These are phyloP conservation scores for Epichloe coenophiala DNA, from an alignment of 2,329 filamentous ascomycete species.

Conservation along the genomic window DNA sequence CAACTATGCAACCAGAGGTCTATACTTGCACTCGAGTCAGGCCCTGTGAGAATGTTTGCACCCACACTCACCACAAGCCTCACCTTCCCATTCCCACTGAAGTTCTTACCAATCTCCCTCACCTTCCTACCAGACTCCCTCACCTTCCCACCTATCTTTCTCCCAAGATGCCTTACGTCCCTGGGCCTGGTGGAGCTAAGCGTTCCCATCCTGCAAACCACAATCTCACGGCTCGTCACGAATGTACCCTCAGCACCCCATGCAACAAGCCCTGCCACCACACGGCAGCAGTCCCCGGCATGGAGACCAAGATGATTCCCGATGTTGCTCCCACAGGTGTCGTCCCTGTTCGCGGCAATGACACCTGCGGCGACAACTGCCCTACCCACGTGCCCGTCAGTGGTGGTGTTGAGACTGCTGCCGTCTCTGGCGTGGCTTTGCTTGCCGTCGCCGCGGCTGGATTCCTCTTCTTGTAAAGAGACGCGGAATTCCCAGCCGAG, in stretches of 20 bases:
- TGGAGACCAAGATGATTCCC: not conserved
- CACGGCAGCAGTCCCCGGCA: not conserved
- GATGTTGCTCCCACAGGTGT: not conserved
- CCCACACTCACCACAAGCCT: not conserved
- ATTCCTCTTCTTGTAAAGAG: conserved; percentile 1
- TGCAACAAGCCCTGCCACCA: not conserved
- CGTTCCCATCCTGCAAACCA: not conserved
- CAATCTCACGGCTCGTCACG: not conserved
- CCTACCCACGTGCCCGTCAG: not conserved
- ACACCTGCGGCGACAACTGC: not conserved
- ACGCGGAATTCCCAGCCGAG: too few relatives aligned
- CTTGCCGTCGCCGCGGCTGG: conserved; percentile 3
- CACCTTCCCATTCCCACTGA: not conserved
- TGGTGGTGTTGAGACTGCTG: not conserved
- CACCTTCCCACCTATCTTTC: too few relatives aligned
- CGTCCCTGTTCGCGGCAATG: not conserved
- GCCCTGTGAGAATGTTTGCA: not conserved
- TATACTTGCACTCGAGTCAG: too few relatives aligned
- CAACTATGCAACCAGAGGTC: not conserved
- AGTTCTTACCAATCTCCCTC: not conserved
- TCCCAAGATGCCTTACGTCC: too few relatives aligned
- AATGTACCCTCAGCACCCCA: not conserved
- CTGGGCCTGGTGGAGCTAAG: too few relatives aligned
- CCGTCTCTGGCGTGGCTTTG: conserved; percentile 1
- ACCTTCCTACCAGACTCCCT: too few relatives aligned